Evolutionary conservation across 805 yeast genomes (phyloP).

Genomic region (Zygosaccharomyces pseudorouxii): DNA sequence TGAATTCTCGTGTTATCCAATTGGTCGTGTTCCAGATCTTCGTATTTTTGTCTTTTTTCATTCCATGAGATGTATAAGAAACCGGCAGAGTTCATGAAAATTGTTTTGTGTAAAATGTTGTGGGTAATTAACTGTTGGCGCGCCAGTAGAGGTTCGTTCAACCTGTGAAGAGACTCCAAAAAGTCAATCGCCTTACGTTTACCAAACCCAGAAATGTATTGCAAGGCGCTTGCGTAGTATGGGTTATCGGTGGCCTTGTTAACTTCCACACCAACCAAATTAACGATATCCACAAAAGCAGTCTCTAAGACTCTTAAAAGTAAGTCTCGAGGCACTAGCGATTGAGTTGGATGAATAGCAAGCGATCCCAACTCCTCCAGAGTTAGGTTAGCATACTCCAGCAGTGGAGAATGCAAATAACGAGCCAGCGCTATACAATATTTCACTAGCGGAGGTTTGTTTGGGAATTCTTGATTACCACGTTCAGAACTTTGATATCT

Average conservation of each 20-base stretch:
- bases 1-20: conserved; percentile 95
- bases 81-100: conserved; percentile 89
- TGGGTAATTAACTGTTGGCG: conserved; percentile 85
- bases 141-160: conserved; percentile 50
- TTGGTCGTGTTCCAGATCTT: conserved; percentile 63
- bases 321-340: conserved; percentile 57
- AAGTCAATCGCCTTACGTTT: conserved; percentile 91
- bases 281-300: conserved; percentile 83
- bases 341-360: conserved; percentile 68
- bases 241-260: conserved; percentile 76
- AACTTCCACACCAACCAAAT: conserved; percentile 89
- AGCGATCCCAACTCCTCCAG: conserved; percentile 69
- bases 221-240: conserved; percentile 65
- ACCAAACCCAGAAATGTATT: conserved; percentile 86
- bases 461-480: conserved; percentile 76
- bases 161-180: conserved; percentile 65
- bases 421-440: conserved; percentile 89
- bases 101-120: conserved; percentile 69
- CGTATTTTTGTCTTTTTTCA: conserved; percentile 40
- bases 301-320: conserved; percentile 66
- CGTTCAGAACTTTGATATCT: conserved; percentile 75
- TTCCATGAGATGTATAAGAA: conserved; percentile 74
- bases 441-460: conserved; percentile 70
- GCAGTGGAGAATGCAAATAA: conserved; percentile 85
- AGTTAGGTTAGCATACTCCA: conserved; percentile 74